Evolutionary conservation across 2,329 filamentous ascomycete genomes (phyloP).

Genomic region (Exophiala viscosa): DNA sequence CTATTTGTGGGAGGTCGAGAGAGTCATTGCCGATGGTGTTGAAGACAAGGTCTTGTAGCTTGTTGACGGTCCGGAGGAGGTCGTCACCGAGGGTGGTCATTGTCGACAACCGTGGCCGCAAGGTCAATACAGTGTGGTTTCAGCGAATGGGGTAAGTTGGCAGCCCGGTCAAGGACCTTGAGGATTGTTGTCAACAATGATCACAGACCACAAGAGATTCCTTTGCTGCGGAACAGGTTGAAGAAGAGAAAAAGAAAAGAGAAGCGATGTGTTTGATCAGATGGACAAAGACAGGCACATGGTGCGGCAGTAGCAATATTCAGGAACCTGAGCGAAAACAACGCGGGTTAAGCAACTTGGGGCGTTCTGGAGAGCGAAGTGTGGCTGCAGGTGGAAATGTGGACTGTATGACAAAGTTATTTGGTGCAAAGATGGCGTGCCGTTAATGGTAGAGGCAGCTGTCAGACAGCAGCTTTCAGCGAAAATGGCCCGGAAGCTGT

Average conservation of each 20-base stretch:
- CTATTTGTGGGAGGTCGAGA: constrained; percentile 94
- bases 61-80: constrained; percentile 92
- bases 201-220: background rate
- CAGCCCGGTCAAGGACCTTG: constrained; percentile 1
- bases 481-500: constrained; percentile 1
- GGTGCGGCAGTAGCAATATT: constrained; percentile 6
- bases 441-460: background rate
- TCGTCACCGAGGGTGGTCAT: constrained; percentile 98
- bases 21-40: constrained; percentile 99
- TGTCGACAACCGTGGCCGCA: constrained; percentile 19
- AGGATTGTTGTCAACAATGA: background rate
- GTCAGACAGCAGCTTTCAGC: background rate
- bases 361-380: background rate
- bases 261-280: constrained; percentile 8
- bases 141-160: constrained; percentile 15
- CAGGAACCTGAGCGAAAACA: too few relatives aligned
- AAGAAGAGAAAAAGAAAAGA: constrained; percentile 1
- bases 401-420: background rate
- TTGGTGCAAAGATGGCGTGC: too few relatives aligned
- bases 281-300: constrained; percentile 17
- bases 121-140: constrained; percentile 2
- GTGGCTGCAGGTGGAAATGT: constrained; percentile 1
- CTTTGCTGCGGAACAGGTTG: background rate
- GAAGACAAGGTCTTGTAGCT: constrained; percentile 97
- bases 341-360: background rate